Conservation (phyloP, 176 grass and related monocot species). For the Ensete glaucum region DNA sequence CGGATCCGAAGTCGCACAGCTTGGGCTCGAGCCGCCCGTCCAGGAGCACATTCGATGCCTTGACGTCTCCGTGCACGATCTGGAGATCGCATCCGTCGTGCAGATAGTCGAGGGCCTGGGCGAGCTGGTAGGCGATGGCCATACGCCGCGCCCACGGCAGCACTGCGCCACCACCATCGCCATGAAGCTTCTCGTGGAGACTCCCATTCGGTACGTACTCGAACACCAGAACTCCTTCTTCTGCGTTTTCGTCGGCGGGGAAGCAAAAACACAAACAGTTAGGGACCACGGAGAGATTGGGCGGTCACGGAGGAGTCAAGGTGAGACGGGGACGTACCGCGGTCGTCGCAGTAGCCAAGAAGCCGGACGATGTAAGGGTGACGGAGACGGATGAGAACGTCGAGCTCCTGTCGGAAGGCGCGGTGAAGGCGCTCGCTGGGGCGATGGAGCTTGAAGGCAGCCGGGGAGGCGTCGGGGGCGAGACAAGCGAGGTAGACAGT, state of each 20-base stretch:
- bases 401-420: slow-evolving; percentile 10
- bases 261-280: background rate
- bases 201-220: slow-evolving; percentile 47
- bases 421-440: slow-evolving; percentile 5
- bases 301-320: background rate
- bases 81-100: slow-evolving; percentile 41
- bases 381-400: slow-evolving; percentile 4
- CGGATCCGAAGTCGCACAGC: slow-evolving; percentile 87
- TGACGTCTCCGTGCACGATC: slow-evolving; percentile 84
- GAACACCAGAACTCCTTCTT: slow-evolving; percentile 41
- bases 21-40: slow-evolving; percentile 48
- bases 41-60: slow-evolving; percentile 74
- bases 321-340: background rate
- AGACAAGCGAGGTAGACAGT: slow-evolving; percentile 1
- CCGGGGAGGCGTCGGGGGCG: background rate
- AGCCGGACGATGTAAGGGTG: slow-evolving; percentile 9
- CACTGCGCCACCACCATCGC: background rate
- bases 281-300: background rate
- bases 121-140: slow-evolving; percentile 53
- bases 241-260: slow-evolving; percentile 4
- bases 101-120: slow-evolving; percentile 69
- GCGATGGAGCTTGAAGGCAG: slow-evolving; percentile 7
- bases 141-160: slow-evolving; percentile 38
- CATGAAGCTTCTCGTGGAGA: slow-evolving; percentile 48
- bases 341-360: slow-evolving; percentile 11